Conservation (phyloP, 441 rosid species). For the Aleurites moluccanus region DNA sequence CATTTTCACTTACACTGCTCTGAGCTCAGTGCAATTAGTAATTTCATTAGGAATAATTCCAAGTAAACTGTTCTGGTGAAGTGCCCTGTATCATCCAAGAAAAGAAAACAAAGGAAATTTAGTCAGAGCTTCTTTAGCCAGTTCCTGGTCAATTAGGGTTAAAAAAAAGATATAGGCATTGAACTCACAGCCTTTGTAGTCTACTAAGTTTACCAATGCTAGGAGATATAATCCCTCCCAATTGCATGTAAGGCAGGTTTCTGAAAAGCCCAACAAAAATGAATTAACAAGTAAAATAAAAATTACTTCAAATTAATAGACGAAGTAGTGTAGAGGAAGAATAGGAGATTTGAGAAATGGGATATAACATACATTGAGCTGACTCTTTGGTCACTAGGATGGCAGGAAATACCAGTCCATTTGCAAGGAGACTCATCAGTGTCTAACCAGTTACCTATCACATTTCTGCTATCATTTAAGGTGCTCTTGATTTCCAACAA, state of each 20-base stretch:
- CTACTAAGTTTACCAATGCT: slow-evolving; percentile 78
- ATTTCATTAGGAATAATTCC: slow-evolving; percentile 84
- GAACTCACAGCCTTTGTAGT: slow-evolving; percentile 83
- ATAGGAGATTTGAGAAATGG: neutral
- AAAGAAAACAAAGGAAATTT: neutral
- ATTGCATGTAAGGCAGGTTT: slow-evolving; percentile 84
- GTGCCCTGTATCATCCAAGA: slow-evolving; percentile 51
- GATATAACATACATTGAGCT: slow-evolving; percentile 52
- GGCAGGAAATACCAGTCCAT: slow-evolving; percentile 93
- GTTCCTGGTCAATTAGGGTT: neutral
- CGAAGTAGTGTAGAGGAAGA: neutral
- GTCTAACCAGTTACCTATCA: slow-evolving; percentile 68
- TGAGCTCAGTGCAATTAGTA: slow-evolving; percentile 68
- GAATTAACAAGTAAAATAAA: slow-evolving; percentile 2
- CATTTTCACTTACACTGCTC: slow-evolving; percentile 69
- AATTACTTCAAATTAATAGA: neutral
- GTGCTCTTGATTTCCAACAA: slow-evolving; percentile 69
- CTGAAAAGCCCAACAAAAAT: slow-evolving; percentile 37
- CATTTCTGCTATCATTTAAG: slow-evolving; percentile 72
- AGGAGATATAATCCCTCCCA: slow-evolving; percentile 85
- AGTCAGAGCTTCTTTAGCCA: neutral
- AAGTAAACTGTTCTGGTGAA: slow-evolving; percentile 87
- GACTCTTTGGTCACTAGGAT: slow-evolving; percentile 64
- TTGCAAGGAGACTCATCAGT: slow-evolving; percentile 77
- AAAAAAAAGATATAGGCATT: neutral